These are phyloP conservation scores for Dichotomopilus funicola DNA, from an alignment of 2,329 filamentous ascomycete genomes.

Conservation along the genomic window DNA sequence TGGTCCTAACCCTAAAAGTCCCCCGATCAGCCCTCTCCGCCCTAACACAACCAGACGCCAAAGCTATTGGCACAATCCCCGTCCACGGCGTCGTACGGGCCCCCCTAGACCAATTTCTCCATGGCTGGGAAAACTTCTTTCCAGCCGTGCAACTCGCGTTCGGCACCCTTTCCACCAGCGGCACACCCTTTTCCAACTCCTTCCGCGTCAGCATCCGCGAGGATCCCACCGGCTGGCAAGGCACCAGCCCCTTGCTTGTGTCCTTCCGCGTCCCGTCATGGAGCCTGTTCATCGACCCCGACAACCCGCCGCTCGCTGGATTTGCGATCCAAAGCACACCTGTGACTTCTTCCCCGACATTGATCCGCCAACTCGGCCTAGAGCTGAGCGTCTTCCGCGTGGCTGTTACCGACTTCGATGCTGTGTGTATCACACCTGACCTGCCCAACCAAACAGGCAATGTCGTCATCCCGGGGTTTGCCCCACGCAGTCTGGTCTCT, in stretches of 20 bases:
- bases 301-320: not conserved
- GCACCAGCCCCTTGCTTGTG: slow-evolving; percentile 1
- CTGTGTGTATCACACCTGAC: slow-evolving; percentile 7
- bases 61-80: not conserved
- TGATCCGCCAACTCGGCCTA: not conserved
- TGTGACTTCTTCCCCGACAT: not conserved
- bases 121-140: not conserved
- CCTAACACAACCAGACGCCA: not conserved
- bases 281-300: slow-evolving; percentile 3
- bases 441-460: not conserved
- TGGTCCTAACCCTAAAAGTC: slow-evolving; percentile 9
- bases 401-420: not conserved
- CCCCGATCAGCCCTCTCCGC: not conserved
- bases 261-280: slow-evolving; percentile 9
- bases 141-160: slow-evolving; percentile 8
- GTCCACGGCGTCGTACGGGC: not conserved
- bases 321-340: not conserved
- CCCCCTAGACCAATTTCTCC: no score
- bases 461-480: not conserved
- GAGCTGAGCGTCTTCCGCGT: slow-evolving; percentile 3
- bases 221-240: slow-evolving; percentile 7
- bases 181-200: not conserved
- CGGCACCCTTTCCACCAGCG: slow-evolving; percentile 4
- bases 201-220: slow-evolving; percentile 7
- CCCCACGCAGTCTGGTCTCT: not conserved